Percentiles rank a stretch among this genome's conserved stretches.
Conservation (phyloP, 257 asterid genomes). For the Penstemon newberryi region DNA sequence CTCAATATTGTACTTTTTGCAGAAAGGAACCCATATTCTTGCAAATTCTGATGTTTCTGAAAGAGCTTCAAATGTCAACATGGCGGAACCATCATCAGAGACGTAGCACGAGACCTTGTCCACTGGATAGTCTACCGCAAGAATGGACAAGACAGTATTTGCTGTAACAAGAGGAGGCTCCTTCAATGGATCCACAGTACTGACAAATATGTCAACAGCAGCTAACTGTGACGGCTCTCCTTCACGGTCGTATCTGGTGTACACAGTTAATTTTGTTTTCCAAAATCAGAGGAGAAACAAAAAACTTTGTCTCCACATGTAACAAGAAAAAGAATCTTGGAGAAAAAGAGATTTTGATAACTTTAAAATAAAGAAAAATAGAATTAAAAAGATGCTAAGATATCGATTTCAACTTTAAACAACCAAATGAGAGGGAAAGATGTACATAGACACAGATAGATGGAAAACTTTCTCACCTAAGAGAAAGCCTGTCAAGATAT, state of each 20-base stretch:
- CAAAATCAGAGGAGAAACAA: conserved; percentile 27
- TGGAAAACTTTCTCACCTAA: conserved; percentile 56
- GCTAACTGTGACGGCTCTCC: conserved; percentile 99
- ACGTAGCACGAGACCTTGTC: conserved; percentile 97
- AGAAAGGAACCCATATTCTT: conserved; percentile 94
- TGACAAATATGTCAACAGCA: conserved; percentile 99
- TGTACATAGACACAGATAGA: not conserved
- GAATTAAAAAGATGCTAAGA: not conserved
- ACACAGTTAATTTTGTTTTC: conserved; percentile 22
- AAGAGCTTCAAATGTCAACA: conserved; percentile 84
- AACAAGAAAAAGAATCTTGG: not conserved
- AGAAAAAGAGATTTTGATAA: not conserved
- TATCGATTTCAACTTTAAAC: not conserved
- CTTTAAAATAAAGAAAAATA: conserved; percentile 9
- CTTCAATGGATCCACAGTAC: conserved; percentile 96
- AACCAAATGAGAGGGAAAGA: not conserved
- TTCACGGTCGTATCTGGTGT: conserved; percentile 85
- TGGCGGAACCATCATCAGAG: conserved; percentile 97
- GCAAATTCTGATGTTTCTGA: conserved; percentile 96
- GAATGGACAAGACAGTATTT: conserved; percentile 89
- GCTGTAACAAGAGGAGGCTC: conserved; percentile 99
- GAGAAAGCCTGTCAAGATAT: conserved; percentile 94
- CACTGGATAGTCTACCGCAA: conserved; percentile 92
- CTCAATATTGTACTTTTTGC: conserved; percentile 83
- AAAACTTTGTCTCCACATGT: conserved; percentile 1